Evolutionary conservation across 139 green algal genomes (phyloP).

Genomic region (Nannochloris sp.): DNA sequence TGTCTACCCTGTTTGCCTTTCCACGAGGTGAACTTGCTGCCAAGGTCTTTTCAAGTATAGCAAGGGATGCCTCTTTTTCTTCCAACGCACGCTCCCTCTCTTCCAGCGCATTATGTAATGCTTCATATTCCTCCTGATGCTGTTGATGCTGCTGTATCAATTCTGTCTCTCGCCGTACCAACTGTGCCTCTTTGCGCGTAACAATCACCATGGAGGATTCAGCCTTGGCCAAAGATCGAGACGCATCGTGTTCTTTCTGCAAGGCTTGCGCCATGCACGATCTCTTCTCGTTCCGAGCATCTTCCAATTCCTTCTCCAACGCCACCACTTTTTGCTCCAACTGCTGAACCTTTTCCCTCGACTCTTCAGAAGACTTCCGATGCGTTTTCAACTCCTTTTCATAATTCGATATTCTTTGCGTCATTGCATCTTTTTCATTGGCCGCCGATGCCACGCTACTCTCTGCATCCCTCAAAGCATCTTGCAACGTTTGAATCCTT

Average conservation of each 20-base stretch:
- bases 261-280: not conserved
- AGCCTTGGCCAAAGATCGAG: not conserved
- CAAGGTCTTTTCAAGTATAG: no score
- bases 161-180: not conserved
- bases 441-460: not conserved
- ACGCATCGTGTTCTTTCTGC: not conserved
- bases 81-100: not conserved
- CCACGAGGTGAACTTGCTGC: no score
- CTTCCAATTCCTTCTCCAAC: conserved; percentile 1
- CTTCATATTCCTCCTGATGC: not conserved
- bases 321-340: conserved; percentile 2
- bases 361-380: not conserved
- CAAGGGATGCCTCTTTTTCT: not conserved
- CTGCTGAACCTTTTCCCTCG: not conserved
- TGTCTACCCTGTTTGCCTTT: no score
- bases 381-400: not conserved
- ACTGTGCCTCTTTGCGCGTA: not conserved
- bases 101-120: not conserved
- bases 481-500: not conserved
- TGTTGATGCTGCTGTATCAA: not conserved
- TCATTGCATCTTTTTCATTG: not conserved
- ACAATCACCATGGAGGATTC: not conserved
- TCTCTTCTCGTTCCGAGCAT: not conserved
- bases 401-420: not conserved
- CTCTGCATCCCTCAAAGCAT: not conserved